Conservation (phyloP, 257 asterid species). For the Solanum gracilifrons region DNA sequence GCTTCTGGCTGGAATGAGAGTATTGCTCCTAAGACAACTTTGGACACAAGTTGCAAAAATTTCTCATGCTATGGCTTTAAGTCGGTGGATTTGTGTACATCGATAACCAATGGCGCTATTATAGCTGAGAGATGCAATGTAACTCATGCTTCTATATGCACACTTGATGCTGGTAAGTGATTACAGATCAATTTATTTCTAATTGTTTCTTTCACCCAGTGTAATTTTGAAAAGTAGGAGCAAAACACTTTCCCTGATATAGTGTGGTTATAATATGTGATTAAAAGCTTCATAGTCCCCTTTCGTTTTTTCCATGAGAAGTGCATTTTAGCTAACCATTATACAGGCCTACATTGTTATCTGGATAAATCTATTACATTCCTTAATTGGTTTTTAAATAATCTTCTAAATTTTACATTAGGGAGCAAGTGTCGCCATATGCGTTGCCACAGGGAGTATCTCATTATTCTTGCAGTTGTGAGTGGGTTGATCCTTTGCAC, state of each 20-base stretch:
- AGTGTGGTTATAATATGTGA: not conserved
- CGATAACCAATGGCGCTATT: slow-evolving; percentile 37
- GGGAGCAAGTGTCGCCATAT: slow-evolving; percentile 61
- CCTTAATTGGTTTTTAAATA: not conserved
- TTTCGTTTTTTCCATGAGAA: not conserved
- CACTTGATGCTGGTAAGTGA: slow-evolving; percentile 46
- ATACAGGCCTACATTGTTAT: not conserved
- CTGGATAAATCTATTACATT: not conserved
- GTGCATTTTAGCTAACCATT: not conserved
- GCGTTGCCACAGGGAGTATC: slow-evolving; percentile 87
- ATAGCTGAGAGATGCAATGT: slow-evolving; percentile 58
- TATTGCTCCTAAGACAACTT: slow-evolving; percentile 8
- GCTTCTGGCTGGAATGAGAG: slow-evolving; percentile 46
- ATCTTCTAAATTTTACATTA: slow-evolving; percentile 16
- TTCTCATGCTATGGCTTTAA: slow-evolving; percentile 29
- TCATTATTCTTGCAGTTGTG: slow-evolving; percentile 78
- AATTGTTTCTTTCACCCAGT: not conserved
- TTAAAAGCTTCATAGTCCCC: not conserved
- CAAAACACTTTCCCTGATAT: not conserved
- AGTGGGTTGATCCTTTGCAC: slow-evolving; percentile 79
- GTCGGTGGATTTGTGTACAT: slow-evolving; percentile 38
- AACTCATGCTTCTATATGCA: slow-evolving; percentile 58
- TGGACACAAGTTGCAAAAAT: slow-evolving; percentile 34
- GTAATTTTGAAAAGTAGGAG: not conserved
- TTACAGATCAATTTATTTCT: not conserved